These are phyloP conservation scores for Candida sojae DNA, from an alignment of 1,139 yeast genomes.

Conservation along the genomic window DNA sequence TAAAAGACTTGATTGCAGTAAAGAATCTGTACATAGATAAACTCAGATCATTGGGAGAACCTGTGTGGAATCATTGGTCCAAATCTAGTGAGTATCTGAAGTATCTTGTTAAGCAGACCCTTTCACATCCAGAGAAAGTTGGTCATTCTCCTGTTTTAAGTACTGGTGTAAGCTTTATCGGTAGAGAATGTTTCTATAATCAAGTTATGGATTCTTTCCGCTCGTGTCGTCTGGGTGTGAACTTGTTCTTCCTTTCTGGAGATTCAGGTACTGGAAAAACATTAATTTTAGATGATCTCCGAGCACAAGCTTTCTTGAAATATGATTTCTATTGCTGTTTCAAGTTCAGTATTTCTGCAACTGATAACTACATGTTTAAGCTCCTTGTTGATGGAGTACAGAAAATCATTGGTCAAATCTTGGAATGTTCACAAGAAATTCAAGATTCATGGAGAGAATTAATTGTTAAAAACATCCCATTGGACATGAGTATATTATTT, in stretches of 20 bases:
- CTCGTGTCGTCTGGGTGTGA: conserved; percentile 20
- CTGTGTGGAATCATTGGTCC: conserved; percentile 13
- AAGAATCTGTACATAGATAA: conserved; percentile 22
- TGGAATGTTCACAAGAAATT: conserved; percentile 38
- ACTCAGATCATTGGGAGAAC: conserved; percentile 10
- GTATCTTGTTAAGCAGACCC: conserved; percentile 10
- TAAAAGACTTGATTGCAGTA: conserved; percentile 35
- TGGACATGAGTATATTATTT: conserved; percentile 46
- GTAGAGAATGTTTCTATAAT: conserved; percentile 34
- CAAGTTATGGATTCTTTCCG: conserved; percentile 27
- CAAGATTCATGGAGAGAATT: conserved; percentile 46
- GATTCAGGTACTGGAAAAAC: conserved; percentile 54
- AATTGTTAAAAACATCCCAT: conserved; percentile 40
- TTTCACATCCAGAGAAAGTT: conserved; percentile 10
- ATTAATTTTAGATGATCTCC: conserved; percentile 43
- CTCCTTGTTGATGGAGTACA: conserved; percentile 38
- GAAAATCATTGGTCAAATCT: conserved; percentile 42
- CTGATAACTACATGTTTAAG: conserved; percentile 29
- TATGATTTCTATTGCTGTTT: conserved; percentile 44
- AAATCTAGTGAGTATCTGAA: conserved; percentile 8
- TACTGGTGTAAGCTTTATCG: conserved; percentile 34
- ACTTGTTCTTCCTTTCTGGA: conserved; percentile 42
- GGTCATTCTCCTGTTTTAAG: conserved; percentile 23
- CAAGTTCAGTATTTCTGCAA: conserved; percentile 37
- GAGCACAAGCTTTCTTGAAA: conserved; percentile 35